These are phyloP conservation scores for Globisporangium solare DNA, from an alignment of 352 stramenopile species.

Conservation along the genomic window DNA sequence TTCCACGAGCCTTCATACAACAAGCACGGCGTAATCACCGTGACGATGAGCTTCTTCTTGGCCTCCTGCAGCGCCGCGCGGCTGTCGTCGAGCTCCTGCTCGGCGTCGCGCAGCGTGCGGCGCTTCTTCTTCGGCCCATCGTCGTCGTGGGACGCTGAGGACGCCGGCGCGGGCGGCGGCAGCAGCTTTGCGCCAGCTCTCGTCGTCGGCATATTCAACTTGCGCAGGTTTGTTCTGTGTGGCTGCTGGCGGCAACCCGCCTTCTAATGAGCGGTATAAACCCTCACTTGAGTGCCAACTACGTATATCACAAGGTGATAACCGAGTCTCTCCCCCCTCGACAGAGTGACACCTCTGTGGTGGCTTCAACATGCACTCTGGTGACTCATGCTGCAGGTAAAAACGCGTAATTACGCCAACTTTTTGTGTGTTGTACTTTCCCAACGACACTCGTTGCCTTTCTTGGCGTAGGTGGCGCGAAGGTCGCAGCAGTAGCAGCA, in stretches of 20 bases:
- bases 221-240: too few relatives aligned
- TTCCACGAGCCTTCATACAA: background rate
- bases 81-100: constrained; percentile 49
- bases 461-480: background rate
- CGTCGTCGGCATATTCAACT: background rate
- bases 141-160: constrained; percentile 6
- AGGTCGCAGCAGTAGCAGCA: background rate
- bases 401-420: background rate
- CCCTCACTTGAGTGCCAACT: too few relatives aligned
- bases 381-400: background rate
- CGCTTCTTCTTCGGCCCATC: constrained; percentile 55
- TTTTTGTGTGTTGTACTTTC: constrained; percentile 1
- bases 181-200: background rate
- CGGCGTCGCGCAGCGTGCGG: constrained; percentile 63
- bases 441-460: background rate
- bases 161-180: too few relatives aligned
- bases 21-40: constrained; percentile 19
- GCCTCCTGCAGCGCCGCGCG: constrained; percentile 45
- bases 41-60: constrained; percentile 63
- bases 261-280: too few relatives aligned
- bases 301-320: too few relatives aligned
- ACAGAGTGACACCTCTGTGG: too few relatives aligned
- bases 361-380: background rate
- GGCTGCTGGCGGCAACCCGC: too few relatives aligned
- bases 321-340: too few relatives aligned